Base-by-base conservation (phyloP, 805 yeast species). In the Saturnispora mendoncae region DNA sequence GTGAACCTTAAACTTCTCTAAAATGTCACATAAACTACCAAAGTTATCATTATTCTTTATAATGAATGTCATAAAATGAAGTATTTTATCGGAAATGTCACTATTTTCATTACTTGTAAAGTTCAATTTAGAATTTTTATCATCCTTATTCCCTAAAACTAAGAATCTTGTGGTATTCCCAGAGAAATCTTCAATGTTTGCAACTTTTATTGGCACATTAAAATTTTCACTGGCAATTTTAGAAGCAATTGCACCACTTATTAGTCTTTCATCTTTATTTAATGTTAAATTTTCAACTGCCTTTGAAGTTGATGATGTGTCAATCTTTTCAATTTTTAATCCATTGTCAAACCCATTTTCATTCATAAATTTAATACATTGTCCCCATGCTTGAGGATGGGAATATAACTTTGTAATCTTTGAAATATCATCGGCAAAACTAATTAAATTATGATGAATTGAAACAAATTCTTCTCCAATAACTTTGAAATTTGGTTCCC, bases 381-480 rank as follows among this genome's bases (percentile, higher is more conserved):
- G 98, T 8, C 96, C 94, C 98, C 98, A 90, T 0, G 88, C 98
- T 59, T 90, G 98, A 2, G 98, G 97, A 61, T 90, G 98, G 3
- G 96, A 84, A 62, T 84, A 84, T 15, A 90, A 71, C 25, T 68
- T 72, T 13, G 56, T 60, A 39, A 87, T 71, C 12, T 68, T 57
- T 1, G 57, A 48, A 3, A 80, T 49, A 26, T 66, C 67, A 35
- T 55, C 51, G 7, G 73, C 68, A 47, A 58, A 64, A 4, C 79
- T 61, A 46, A 79, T 65, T 29, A 90, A 66, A 57, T 81, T 80
- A 63, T 92, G 97, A 44, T 78, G 80, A 45, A 90, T 84, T 1
- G 81, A 59, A 2, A 90, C 97, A 53, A 76, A 81, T 49, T 84
- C 90, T 50, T 86, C 95, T 1, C 76, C 90, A 3, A 81, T 69